Evolutionary conservation across 2,329 filamentous ascomycete genomes (phyloP).

Genomic region (Penicillium crustosum): DNA sequence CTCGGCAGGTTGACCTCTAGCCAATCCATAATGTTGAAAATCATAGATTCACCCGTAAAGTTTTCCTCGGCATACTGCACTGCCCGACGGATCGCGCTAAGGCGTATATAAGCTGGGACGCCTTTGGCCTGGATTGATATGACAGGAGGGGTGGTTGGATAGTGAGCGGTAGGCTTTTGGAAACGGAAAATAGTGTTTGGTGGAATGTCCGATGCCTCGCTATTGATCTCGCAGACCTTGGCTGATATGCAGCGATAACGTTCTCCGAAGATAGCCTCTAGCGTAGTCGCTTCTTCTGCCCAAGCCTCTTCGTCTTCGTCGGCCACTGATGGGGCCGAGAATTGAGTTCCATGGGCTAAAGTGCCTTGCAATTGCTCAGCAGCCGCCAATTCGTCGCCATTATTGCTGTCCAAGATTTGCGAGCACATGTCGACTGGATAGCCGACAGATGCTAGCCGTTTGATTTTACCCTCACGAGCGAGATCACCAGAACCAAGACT

Average conservation of each 20-base stretch:
- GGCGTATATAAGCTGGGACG: constrained; percentile 87
- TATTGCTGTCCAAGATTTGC: constrained; percentile 68
- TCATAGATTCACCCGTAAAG: constrained; percentile 80
- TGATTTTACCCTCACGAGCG: constrained; percentile 76
- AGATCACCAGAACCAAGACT: constrained; percentile 80
- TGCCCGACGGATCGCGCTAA: constrained; percentile 79
- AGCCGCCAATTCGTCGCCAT: constrained; percentile 71
- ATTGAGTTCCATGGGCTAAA: constrained; percentile 53
- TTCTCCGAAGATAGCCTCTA: constrained; percentile 84
- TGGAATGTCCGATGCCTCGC: constrained; percentile 53
- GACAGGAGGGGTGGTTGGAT: constrained; percentile 68
- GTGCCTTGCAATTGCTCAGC: constrained; percentile 76
- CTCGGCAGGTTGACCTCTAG: constrained; percentile 76
- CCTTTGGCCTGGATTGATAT: constrained; percentile 66
- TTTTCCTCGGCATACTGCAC: constrained; percentile 69
- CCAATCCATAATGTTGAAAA: constrained; percentile 90
- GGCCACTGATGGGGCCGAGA: constrained; percentile 14
- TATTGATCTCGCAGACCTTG: constrained; percentile 67
- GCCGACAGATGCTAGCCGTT: constrained; percentile 75
- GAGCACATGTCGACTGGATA: constrained; percentile 84
- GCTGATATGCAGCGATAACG: constrained; percentile 62
- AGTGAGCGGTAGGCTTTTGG: constrained; percentile 65
- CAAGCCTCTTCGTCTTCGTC: constrained; percentile 59
- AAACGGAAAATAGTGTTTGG: constrained; percentile 61
- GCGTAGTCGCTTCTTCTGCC: constrained; percentile 79